Base-by-base conservation (phyloP, 768 basidiomycete species). In the Calocybe gangraenosa region DNA sequence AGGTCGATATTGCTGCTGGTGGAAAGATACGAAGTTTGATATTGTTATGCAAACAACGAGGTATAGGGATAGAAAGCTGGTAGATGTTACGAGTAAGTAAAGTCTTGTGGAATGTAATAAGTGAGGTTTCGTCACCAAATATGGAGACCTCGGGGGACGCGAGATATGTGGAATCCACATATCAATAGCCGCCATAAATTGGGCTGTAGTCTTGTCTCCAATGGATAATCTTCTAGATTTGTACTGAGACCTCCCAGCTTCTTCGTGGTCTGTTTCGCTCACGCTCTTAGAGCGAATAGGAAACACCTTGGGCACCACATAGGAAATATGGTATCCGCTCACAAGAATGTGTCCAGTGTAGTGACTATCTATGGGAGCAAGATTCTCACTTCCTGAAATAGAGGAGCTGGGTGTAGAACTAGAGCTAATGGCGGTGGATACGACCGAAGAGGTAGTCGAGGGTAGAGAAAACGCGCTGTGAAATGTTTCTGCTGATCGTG, bases 131-230 rank as follows among this genome's bases (percentile, higher is more conserved):
- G 77, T 33, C 52, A 87, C 87, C 51, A 88, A 65, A 64, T 78
- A 91, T n/a, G 88, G 88, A 23, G 79, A 79, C 47, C 76, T 72
- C 10, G 87, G 84, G 34, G 88, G 88, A 40, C 67, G 73, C 3
- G 78, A 78, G 17, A 78, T 58, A 46, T 77, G 86, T 5, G 88
- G 88, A 18, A 84, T 74, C 75, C 79, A 81, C 63, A 91, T 72
- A 49, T 87, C 84, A 40, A 91, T 75, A 2, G 81, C 88, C 11
- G 82, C 88, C 84, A 91, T 84, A 61, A 89, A 90, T 37, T 88
- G 82, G 37, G 78, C 70, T 30, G 68, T 70, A 41, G 73, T 78
- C 44, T 74, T 76, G 40, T 85, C 84, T n/a, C 70, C 64, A 42
- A 85, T 51, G 9, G 84, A 85, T 9, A 69, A 55, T 18, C 82